A percentile compares a stretch with the other conserved stretches of the same genome.
These are phyloP conservation scores for Tricholoma furcatifolium DNA, from an alignment of 768 basidiomycete species.

Conservation along the genomic window DNA sequence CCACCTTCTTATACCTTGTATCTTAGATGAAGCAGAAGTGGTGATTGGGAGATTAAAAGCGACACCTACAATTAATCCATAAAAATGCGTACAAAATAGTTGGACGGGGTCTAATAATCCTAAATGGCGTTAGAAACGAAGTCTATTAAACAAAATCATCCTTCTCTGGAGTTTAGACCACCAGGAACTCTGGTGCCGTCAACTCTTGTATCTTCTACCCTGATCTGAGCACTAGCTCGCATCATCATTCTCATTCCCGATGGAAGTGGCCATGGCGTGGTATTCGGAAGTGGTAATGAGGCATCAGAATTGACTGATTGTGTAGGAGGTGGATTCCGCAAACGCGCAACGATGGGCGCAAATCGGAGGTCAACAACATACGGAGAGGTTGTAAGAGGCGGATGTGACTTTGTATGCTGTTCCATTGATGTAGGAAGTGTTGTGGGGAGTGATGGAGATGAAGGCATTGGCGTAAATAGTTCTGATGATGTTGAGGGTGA, in stretches of 20 bases:
- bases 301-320: constrained; percentile 27
- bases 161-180: constrained; percentile 30
- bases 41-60: constrained; percentile 15
- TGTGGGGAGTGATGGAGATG: constrained; percentile 20
- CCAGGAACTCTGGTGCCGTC: constrained; percentile 34
- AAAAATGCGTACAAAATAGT: background rate
- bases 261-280: constrained; percentile 52
- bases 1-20: background rate
- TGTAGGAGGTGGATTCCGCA: constrained; percentile 53
- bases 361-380: constrained; percentile 68
- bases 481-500: constrained; percentile 26
- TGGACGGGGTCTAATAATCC: background rate
- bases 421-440: constrained; percentile 19
- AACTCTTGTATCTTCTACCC: constrained; percentile 27
- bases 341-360: constrained; percentile 48
- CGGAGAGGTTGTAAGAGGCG: constrained; percentile 27
- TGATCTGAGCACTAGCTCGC: constrained; percentile 44
- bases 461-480: constrained; percentile 21
- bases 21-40: constrained; percentile 34
- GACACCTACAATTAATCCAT: background rate
- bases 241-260: constrained; percentile 49
- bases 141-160: constrained; percentile 8
- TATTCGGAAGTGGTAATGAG: constrained; percentile 59
- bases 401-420: constrained; percentile 22
- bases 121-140: background rate